These are phyloP conservation scores for Fagopyrum tataricum DNA, from an alignment of 148 eudicot species.

Conservation along the genomic window DNA sequence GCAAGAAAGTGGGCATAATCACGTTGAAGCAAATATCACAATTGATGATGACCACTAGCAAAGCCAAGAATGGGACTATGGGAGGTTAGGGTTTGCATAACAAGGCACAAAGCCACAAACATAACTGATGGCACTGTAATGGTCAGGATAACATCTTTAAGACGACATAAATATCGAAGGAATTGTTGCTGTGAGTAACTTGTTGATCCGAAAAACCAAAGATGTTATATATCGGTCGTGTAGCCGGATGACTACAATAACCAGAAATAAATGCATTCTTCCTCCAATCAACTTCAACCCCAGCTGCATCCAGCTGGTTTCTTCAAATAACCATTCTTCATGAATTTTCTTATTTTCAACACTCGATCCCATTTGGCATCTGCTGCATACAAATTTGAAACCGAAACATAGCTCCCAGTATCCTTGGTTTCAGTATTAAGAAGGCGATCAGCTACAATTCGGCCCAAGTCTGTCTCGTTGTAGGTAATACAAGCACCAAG, in stretches of 20 bases:
- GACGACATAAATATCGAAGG: not conserved
- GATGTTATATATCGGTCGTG: conserved; percentile 6
- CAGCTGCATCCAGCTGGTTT: conserved; percentile 40
- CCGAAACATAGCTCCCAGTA: conserved; percentile 50
- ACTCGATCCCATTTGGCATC: conserved; percentile 71
- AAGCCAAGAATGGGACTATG: not conserved
- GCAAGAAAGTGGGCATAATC: not conserved
- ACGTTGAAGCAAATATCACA: not conserved
- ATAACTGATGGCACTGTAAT: not conserved
- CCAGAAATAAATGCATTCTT: conserved; percentile 36
- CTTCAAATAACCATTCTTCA: conserved; percentile 42
- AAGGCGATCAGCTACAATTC: conserved; percentile 42
- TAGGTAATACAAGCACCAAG: conserved; percentile 59
- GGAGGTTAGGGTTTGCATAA: not conserved
- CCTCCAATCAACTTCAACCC: conserved; percentile 49
- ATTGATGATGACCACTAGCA: not conserved
- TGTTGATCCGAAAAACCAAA: conserved; percentile 30
- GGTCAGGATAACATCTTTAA: not conserved
- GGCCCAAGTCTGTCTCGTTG: conserved; percentile 50
- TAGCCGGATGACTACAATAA: conserved; percentile 29
- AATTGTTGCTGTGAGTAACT: conserved; percentile 19
- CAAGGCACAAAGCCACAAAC: not conserved
- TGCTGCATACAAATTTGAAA: conserved; percentile 66
- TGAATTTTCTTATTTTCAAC: conserved; percentile 46
- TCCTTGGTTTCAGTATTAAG: conserved; percentile 28